These are phyloP conservation scores for Phytophthora sojae DNA, from an alignment of 352 stramenopile genomes.

Conservation along the genomic window DNA sequence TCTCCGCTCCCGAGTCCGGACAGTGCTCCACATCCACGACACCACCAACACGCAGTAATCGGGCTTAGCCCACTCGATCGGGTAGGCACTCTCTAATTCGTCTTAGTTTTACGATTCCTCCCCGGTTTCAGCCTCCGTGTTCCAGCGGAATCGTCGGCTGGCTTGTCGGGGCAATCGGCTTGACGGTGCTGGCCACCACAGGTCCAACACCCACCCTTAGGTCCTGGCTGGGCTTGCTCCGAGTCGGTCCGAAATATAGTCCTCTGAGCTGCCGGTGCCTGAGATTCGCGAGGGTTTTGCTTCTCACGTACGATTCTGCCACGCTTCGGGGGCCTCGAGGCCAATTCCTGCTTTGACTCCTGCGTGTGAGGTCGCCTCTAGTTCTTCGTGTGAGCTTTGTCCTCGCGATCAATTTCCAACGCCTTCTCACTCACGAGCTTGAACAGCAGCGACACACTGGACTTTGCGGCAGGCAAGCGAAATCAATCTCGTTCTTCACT, in stretches of 20 bases:
- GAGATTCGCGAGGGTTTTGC: not conserved
- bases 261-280: no score
- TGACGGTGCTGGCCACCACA: constrained; percentile 23
- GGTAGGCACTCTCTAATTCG: constrained; percentile 19
- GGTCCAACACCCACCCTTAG: constrained; percentile 23
- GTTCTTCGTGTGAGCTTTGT: constrained; percentile 6
- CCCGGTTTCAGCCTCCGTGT: constrained; percentile 2
- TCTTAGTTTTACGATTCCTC: constrained; percentile 20
- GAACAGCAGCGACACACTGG: constrained; percentile 11
- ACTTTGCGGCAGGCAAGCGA: constrained; percentile 12
- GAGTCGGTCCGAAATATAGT: constrained; percentile 20
- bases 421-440: constrained; percentile 17
- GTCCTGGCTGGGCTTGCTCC: not conserved
- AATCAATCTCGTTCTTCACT: constrained; percentile 15
- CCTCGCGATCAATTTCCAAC: constrained; percentile 11
- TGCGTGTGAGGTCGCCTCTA: not conserved
- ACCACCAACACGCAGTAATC: constrained; percentile 10
- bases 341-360: not conserved
- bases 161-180: constrained; percentile 8
- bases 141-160: not conserved
- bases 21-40: constrained; percentile 17
- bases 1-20: constrained; percentile 23
- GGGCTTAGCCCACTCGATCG: not conserved
- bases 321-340: not conserved
- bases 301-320: constrained; percentile 2